Percentiles rank a stretch among this genome's conserved stretches.
phyloP scores from a whole-genome alignment of 1,284 basidiomycete genomes.

The Ceratobasidium sp. region DNA sequence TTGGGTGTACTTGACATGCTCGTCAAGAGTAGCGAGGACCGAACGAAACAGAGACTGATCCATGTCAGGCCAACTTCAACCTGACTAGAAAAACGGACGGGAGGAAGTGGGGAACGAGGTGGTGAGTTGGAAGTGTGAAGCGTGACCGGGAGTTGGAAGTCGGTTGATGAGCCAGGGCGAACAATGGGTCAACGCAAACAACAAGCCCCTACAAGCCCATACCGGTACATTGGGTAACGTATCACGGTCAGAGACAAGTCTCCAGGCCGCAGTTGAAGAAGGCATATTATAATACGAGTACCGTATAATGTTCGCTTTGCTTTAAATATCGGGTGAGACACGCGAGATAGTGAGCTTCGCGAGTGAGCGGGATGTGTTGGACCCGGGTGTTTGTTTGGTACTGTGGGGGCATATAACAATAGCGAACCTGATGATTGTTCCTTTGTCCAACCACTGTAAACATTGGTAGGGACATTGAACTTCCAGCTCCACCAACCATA shows the following conservation, averaged over 20 bases:
- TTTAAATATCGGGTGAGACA: not conserved
- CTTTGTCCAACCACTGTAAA: constrained; percentile 30
- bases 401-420: constrained; percentile 13
- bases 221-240: constrained; percentile 14
- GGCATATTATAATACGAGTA: too few relatives aligned
- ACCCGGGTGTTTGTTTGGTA: constrained; percentile 26
- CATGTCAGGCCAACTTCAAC: constrained; percentile 17
- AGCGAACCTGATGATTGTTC: not conserved
- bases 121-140: constrained; percentile 1
- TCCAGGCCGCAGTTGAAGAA: too few relatives aligned
- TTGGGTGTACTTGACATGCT: not conserved
- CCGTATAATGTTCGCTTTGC: too few relatives aligned
- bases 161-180: not conserved
- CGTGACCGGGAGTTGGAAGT: constrained; percentile 33
- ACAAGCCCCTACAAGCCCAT: constrained; percentile 30
- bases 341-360: not conserved
- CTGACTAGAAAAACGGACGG: constrained; percentile 3
- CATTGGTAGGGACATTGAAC: not conserved
- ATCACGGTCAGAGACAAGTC: not conserved
- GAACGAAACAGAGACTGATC: constrained; percentile 16
- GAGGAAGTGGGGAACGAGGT: constrained; percentile 12
- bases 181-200: constrained; percentile 12
- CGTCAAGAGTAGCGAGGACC: not conserved
- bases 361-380: not conserved
- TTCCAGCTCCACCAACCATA: constrained; percentile 17